Conservation (phyloP, 352 stramenopile species). For the Phytopythium kandeliae region DNA sequence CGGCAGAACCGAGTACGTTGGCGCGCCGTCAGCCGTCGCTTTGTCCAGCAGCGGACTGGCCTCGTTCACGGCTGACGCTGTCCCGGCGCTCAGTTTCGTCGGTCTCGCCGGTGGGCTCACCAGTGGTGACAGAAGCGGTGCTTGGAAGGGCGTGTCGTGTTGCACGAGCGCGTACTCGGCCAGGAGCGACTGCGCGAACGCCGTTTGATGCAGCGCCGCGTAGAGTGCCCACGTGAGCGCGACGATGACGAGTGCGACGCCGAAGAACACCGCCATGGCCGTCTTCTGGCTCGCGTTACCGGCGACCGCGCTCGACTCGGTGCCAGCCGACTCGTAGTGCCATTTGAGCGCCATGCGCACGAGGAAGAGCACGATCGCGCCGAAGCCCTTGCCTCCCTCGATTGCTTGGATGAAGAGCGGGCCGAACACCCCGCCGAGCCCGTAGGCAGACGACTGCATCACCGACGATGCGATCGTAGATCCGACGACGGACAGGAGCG, state of each 20-base stretch:
- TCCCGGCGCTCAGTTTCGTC: slow-evolving; percentile 1
- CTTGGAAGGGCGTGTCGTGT: slow-evolving; percentile 44
- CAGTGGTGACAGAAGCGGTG: slow-evolving; percentile 48
- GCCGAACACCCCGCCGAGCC: slow-evolving; percentile 72
- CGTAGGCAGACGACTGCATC: slow-evolving; percentile 70
- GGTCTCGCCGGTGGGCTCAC: slow-evolving; percentile 26
- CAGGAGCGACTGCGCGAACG: slow-evolving; percentile 58
- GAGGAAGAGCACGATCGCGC: slow-evolving; percentile 63
- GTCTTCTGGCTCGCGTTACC: slow-evolving; percentile 22
- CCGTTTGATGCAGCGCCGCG: slow-evolving; percentile 36
- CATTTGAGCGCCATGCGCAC: slow-evolving; percentile 59
- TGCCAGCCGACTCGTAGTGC: slow-evolving; percentile 20
- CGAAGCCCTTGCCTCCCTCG: slow-evolving; percentile 72
- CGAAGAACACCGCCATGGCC: slow-evolving; percentile 69
- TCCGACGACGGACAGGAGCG: slow-evolving; percentile 50
- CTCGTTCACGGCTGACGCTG: slow-evolving; percentile 21
- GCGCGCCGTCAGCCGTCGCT: neutral
- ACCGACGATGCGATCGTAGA: slow-evolving; percentile 64
- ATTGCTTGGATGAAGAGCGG: slow-evolving; percentile 73
- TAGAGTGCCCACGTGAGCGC: slow-evolving; percentile 51
- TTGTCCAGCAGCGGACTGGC: slow-evolving; percentile 34
- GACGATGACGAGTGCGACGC: slow-evolving; percentile 49
- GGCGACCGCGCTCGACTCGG: slow-evolving; percentile 7
- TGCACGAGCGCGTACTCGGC: slow-evolving; percentile 68
- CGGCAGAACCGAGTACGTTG: slow-evolving; percentile 6